Conservation (phyloP, 352 stramenopile genomes). For the Pythium phragmiticola region DNA sequence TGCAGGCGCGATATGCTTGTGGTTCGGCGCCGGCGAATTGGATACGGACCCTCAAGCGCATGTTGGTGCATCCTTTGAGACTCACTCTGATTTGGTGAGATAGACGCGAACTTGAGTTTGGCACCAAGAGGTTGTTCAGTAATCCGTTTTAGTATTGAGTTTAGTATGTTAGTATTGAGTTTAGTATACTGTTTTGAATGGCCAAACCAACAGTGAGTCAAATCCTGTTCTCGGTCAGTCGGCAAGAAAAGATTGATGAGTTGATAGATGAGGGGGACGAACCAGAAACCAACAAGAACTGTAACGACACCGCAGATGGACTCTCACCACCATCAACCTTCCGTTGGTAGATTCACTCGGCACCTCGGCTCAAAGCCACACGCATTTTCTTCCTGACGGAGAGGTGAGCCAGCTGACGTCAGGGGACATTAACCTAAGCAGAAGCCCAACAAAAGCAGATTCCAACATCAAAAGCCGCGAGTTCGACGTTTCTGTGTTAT, state of each 20-base stretch:
- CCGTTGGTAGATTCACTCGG: constrained; percentile 24
- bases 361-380: constrained; percentile 19
- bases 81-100: not conserved
- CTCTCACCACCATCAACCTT: constrained; percentile 4
- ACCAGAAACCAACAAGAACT: constrained; percentile 24
- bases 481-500: constrained; percentile 7
- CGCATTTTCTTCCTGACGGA: not conserved
- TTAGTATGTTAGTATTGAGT: constrained; percentile 23
- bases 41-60: not conserved
- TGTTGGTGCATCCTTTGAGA: constrained; percentile 6
- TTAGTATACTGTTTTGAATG: constrained; percentile 21
- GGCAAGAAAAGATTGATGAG: constrained; percentile 3
- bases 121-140: not conserved
- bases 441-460: constrained; percentile 12
- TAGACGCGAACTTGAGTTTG: constrained; percentile 4
- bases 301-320: constrained; percentile 2
- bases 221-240: not conserved
- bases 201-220: constrained; percentile 15
- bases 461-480: not conserved
- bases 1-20: too few relatives aligned
- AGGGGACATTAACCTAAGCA: too few relatives aligned
- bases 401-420: too few relatives aligned
- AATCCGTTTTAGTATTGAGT: constrained; percentile 23
- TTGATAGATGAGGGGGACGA: constrained; percentile 21
- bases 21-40: not conserved